Evolutionary conservation across 176 grass and related monocot species (phyloP).

Genomic region (Eremochloa ophiuroides): DNA sequence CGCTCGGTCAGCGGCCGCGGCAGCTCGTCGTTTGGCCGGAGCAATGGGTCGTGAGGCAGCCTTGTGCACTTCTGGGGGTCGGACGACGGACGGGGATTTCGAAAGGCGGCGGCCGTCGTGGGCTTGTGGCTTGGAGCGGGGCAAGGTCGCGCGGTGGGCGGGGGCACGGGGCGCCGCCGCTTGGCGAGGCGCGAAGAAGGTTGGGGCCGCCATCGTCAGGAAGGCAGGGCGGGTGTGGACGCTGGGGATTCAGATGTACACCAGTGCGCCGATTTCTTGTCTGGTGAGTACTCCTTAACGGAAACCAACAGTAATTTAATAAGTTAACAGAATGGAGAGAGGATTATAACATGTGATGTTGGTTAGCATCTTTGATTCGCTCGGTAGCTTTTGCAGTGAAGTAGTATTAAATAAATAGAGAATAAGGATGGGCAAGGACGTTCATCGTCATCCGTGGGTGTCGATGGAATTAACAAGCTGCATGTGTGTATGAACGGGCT

Average conservation of each 20-base stretch:
- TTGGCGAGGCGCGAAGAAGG: too few species aligned
- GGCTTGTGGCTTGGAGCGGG: too few species aligned
- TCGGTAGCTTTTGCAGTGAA: neutral
- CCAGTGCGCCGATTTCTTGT: neutral
- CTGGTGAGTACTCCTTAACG: neutral
- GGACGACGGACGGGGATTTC: too few species aligned
- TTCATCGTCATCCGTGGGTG: neutral
- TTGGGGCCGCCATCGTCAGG: too few species aligned
- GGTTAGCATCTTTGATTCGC: neutral
- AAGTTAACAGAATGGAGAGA: neutral
- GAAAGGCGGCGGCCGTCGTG: too few species aligned
- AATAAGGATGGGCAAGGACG: neutral
- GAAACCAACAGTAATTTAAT: too few species aligned
- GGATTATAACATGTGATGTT: neutral
- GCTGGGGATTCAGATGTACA: too few species aligned
- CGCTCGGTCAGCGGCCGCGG: conserved; percentile 30
- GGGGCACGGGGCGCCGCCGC: too few species aligned
- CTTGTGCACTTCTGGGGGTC: conserved; percentile 34
- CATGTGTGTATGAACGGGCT: too few species aligned
- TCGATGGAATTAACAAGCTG: too few species aligned
- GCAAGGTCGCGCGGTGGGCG: too few species aligned
- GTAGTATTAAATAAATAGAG: neutral
- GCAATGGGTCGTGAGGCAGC: conserved; percentile 36
- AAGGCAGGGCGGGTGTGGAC: too few species aligned
- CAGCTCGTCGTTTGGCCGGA: conserved; percentile 28